Evolutionary conservation across 2,329 filamentous ascomycete species (phyloP), one percentile per base, ranked within the genome.

Genomic region (Thelonectria blattea): DNA sequence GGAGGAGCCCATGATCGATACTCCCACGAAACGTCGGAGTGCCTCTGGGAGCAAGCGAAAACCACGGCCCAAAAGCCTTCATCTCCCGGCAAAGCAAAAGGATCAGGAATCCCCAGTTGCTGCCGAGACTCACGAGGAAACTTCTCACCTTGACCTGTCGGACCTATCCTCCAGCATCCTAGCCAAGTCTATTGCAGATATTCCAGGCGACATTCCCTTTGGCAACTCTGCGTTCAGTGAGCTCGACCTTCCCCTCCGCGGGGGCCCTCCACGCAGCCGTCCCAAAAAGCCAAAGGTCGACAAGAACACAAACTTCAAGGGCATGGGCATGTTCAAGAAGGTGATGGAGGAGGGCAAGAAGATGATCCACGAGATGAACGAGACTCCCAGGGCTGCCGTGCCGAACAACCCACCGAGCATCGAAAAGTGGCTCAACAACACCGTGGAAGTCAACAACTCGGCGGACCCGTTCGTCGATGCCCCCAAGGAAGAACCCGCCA

Each of bases 191-290:
- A 70, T 88, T 34, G 85, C 84, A 15, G 85, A 88, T 39, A 85
- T 78, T 14, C 71, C 75, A 2, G 76, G 75, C 10, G 86, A 89
- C 12, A 88, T 89, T 50, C 86, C 86, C 0, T 83, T 88, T 70
- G 87, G 87, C 6, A 84, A 85, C 63, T 89, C 87, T 17, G 87
- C 87, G n/a, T 89, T 89, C 65, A 89, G 85, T 65, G 85, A 86
- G 67, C 77, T 89, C 7, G 86, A 88, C 54, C 72, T 89, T 1
- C 81, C 85, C 1, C 69, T 82, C 1, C 78, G 80, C 18, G 80
- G 79, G 9, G 79, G 80, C 6, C 76, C 83, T 54, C 75, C 79
- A n/a, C 74, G 75, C 27, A 80, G 78, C 58, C 72, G 70, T 59
- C 68, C 72, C 39, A 77, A 79, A 10, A 49, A 42, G 49, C 62